These are phyloP conservation scores for Phytophthora constricta DNA, from an alignment of 352 stramenopile species.

Conservation along the genomic window DNA sequence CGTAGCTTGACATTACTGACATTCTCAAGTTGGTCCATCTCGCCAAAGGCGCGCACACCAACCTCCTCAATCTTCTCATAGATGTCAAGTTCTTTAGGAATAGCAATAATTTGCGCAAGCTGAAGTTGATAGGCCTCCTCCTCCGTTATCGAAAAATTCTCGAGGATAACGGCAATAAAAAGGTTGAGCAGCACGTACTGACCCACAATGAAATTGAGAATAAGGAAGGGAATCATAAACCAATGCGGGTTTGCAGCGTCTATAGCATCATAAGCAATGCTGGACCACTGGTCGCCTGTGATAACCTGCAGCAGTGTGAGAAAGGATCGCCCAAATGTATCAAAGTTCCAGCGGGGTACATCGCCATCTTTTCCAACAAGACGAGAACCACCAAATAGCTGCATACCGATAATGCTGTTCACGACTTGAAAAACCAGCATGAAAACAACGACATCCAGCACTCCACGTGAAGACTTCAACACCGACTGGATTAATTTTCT, in stretches of 20 bases:
- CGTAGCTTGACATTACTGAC: conserved; percentile 83
- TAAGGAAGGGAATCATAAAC: conserved; percentile 78
- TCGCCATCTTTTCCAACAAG: conserved; percentile 46
- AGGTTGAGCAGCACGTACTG: conserved; percentile 86
- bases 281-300: conserved; percentile 81
- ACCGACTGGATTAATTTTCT: conserved; percentile 82
- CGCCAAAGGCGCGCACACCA: conserved; percentile 73
- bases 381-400: conserved; percentile 72
- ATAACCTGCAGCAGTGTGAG: conserved; percentile 83
- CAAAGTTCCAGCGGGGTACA: conserved; percentile 79
- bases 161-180: conserved; percentile 85
- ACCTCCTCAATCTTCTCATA: conserved; percentile 85
- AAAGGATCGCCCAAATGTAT: conserved; percentile 74
- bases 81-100: conserved; percentile 83
- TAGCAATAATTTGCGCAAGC: conserved; percentile 82
- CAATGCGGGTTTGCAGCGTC: conserved; percentile 69
- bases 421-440: conserved; percentile 81
- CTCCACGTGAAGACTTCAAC: conserved; percentile 78
- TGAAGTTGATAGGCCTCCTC: conserved; percentile 87
- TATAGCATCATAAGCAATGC: conserved; percentile 75
- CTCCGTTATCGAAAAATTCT: conserved; percentile 84
- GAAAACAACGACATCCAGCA: conserved; percentile 79
- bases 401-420: conserved; percentile 79
- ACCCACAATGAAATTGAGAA: conserved; percentile 77
- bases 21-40: conserved; percentile 84